Base-by-base conservation (phyloP, 192 early-diverging fungal species). In the Chytriomyces hyalinus region DNA sequence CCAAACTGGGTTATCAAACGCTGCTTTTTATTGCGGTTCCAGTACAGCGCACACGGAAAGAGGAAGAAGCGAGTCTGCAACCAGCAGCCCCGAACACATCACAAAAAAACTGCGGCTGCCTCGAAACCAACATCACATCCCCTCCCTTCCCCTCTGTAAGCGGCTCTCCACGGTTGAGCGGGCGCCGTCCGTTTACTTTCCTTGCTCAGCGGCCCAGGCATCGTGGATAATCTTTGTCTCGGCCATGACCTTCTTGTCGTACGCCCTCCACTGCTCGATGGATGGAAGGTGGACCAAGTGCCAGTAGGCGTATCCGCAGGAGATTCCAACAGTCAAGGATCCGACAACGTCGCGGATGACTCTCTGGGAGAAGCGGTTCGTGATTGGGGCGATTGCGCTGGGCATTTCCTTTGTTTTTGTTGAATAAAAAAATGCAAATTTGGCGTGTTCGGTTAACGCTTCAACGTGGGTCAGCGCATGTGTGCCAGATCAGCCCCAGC, bases 331-430 rank as follows among this genome's bases (percentile, higher is more conserved):
- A 65, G 78, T 62, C 71, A 84, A 49, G 49, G 76, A 78, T 22
- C 73, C 83, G 44, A 85, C 87, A 50, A 88, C 36, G 79, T 88
- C 87, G 50, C 82, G 77, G 53, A 81, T 43, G 45, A 88, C 70
- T 5, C 80, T 62, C 17, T 67, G 46, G 45, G 71, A 50, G 80
- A 88, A 84, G 49, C 81, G 78, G 73, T 81, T 81, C 53, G 82
- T 84, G 80, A 88, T 86, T 68, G 84, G 87, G 15, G 84, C 84
- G 65, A 88, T 61, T 43, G 87, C 84, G 59, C 82, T 83, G 20
- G 84, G 53, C 77, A 78, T 78, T 65, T 57, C 28, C 67, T 22
- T 13, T 65, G 15, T 6, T 26, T 65, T 13, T 26, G 63, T 43
- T 13, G 24, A 13, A 65, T 13, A 15, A 22, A 13, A 20, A 26